These are phyloP conservation scores for Rhizomucor pusillus DNA, from an alignment of 371 early-diverging fungal genomes.

Conservation along the genomic window DNA sequence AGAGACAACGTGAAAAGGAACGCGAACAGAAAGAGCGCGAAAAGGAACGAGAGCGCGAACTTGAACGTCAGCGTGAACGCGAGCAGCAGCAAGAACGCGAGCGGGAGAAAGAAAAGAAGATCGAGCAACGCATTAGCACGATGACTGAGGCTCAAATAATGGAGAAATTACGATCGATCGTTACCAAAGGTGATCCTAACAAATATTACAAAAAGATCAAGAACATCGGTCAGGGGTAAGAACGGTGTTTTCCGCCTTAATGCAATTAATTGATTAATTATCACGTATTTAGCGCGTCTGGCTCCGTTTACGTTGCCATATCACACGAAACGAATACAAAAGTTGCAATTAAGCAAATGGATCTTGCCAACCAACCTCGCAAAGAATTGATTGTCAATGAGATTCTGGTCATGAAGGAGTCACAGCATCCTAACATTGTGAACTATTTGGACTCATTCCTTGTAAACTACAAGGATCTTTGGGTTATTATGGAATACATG, in stretches of 20 bases:
- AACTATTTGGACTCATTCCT: conserved; percentile 92
- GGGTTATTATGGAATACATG: conserved; percentile 99
- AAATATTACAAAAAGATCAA: conserved; percentile 80
- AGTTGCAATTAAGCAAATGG: conserved; percentile 98
- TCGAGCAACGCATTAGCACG: conserved; percentile 75
- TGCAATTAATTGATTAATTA: conserved; percentile 69
- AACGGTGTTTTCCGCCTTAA: too few species aligned
- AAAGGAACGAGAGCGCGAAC: conserved; percentile 12
- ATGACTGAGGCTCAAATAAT: conserved; percentile 92
- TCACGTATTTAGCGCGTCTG: conserved; percentile 79
- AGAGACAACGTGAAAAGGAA: conserved; percentile 15
- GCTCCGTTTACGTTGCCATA: conserved; percentile 84
- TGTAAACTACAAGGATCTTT: conserved; percentile 76
- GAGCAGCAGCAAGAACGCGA: conserved; percentile 27
- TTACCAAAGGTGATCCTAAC: conserved; percentile 84
- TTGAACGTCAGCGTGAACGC: conserved; percentile 19
- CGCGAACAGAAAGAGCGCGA: conserved; percentile 14
- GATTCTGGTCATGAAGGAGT: conserved; percentile 95
- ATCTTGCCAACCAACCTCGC: conserved; percentile 86
- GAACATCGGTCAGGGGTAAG: conserved; percentile 95
- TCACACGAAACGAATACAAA: conserved; percentile 39
- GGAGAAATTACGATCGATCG: conserved; percentile 79
- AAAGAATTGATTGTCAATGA: conserved; percentile 96
- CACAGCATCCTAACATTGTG: conserved; percentile 94
- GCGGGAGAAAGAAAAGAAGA: conserved; percentile 48